phyloP scores from a whole-genome alignment of 2,329 filamentous ascomycete genomes.

The Alternaria triticimaculans region DNA sequence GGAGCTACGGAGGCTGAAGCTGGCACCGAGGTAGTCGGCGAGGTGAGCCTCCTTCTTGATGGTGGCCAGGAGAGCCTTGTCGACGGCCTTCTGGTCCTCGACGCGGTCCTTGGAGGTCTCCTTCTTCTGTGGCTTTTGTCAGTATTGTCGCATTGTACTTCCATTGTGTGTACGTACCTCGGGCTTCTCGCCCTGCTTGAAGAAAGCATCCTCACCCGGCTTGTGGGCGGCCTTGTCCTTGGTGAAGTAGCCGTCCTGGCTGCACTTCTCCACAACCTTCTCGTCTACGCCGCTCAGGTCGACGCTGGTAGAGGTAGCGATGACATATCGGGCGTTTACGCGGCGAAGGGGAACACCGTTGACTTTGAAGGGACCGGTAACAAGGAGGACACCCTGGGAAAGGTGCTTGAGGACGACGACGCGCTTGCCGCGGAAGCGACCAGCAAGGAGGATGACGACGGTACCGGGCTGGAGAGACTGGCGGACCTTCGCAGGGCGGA shows the following conservation, averaged over 20 bases:
- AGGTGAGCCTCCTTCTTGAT: slow-evolving; percentile 99
- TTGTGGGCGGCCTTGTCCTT: slow-evolving; percentile 95
- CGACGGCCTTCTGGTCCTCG: slow-evolving; percentile 97
- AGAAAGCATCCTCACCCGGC: slow-evolving; percentile 97
- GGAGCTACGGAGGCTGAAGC: slow-evolving; percentile 98
- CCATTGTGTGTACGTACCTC: slow-evolving; percentile 69
- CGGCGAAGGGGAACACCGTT: slow-evolving; percentile 97
- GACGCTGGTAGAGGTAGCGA: slow-evolving; percentile 86
- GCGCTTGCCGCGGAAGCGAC: slow-evolving; percentile 99
- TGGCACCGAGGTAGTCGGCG: slow-evolving; percentile 89
- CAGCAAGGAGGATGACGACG: slow-evolving; percentile 98
- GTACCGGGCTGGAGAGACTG: slow-evolving; percentile 90
- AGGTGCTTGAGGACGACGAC: slow-evolving; percentile 98
- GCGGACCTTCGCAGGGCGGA: slow-evolving; percentile 86
- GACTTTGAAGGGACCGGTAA: slow-evolving; percentile 99
- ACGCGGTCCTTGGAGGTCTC: slow-evolving; percentile 88
- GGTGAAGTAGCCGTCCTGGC: slow-evolving; percentile 87
- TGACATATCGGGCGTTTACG: slow-evolving; percentile 93
- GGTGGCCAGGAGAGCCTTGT: slow-evolving; percentile 91
- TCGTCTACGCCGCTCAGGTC: slow-evolving; percentile 83
- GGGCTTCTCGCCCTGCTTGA: slow-evolving; percentile 98
- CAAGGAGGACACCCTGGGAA: slow-evolving; percentile 95
- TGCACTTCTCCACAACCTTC: slow-evolving; percentile 77
- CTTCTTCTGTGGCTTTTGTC: slow-evolving; percentile 78
- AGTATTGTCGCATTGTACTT: slow-evolving; percentile 11